A percentile compares a stretch with the other conserved stretches of the same genome.
These are phyloP conservation scores for Malus asiatica DNA, from an alignment of 306 rosid species.

Conservation along the genomic window DNA sequence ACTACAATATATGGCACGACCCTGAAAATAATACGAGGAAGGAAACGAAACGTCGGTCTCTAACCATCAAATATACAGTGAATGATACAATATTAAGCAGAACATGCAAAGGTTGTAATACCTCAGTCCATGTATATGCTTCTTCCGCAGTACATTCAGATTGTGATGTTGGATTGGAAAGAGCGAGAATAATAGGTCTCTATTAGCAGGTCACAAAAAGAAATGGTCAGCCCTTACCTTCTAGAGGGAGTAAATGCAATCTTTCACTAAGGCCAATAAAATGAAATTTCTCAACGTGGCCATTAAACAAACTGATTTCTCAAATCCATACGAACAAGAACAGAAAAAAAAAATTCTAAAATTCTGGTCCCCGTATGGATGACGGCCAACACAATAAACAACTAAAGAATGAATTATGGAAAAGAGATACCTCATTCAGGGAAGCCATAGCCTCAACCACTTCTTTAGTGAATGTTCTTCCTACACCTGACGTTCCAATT, in stretches of 20 bases:
- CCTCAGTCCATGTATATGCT: conserved; percentile 57
- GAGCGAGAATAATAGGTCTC: conserved; percentile 54
- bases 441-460: conserved; percentile 79
- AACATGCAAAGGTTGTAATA: conserved; percentile 2
- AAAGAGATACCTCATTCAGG: conserved; percentile 55
- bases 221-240: conserved; percentile 1
- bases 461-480: conserved; percentile 62
- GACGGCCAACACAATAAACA: background rate
- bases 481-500: conserved; percentile 90
- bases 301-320: background rate
- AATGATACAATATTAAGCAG: background rate
- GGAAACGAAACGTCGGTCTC: background rate
- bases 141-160: conserved; percentile 64
- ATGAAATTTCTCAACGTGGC: background rate
- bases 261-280: background rate
- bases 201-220: conserved; percentile 9
- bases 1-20: conserved; percentile 76
- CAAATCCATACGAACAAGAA: background rate
- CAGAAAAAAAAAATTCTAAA: background rate
- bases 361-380: background rate
- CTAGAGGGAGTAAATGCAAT: background rate
- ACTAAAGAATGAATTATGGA: background rate
- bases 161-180: conserved; percentile 64
- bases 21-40: conserved; percentile 28
- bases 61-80: background rate